Percentiles rank a stretch among this genome's conserved stretches.
Conservation (phyloP, 179 eudicot genomes). For the Kewa caespitosa region DNA sequence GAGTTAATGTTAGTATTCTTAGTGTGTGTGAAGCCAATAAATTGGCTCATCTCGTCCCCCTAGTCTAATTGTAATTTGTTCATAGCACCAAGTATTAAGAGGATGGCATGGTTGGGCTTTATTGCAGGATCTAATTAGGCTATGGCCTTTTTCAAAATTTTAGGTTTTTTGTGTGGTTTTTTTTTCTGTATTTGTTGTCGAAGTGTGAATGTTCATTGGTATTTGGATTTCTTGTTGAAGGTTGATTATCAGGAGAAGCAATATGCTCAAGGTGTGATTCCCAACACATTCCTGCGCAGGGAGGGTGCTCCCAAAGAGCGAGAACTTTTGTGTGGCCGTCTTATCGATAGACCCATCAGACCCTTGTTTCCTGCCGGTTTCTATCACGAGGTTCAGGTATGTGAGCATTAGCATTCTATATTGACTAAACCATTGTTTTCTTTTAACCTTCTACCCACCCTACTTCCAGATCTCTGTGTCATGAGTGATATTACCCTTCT, state of each 20-base stretch:
- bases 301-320: constrained; percentile 99
- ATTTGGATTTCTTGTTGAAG: constrained; percentile 33
- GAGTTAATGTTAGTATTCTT: too few relatives aligned
- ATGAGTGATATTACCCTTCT: constrained; percentile 3
- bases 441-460: too few relatives aligned
- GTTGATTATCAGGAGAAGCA: constrained; percentile 99
- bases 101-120: not conserved
- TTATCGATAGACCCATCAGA: constrained; percentile 90
- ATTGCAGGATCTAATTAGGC: not conserved
- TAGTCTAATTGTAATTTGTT: not conserved
- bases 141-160: not conserved
- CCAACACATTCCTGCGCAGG: constrained; percentile 87
- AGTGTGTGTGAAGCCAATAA: too few relatives aligned
- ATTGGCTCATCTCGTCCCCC: not conserved
- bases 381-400: constrained; percentile 98
- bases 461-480: not conserved
- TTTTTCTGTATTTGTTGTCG: not conserved
- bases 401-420: constrained; percentile 3
- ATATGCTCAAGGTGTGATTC: constrained; percentile 89
- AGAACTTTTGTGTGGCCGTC: constrained; percentile 87
- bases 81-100: not conserved
- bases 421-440: not conserved
- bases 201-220: not conserved
- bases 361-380: constrained; percentile 94
- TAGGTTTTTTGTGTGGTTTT: not conserved